A percentile compares a stretch with the other conserved stretches of the same genome.
Evolutionary conservation across 805 yeast species (phyloP).

Genomic region (Nakazawaea ernobii): DNA sequence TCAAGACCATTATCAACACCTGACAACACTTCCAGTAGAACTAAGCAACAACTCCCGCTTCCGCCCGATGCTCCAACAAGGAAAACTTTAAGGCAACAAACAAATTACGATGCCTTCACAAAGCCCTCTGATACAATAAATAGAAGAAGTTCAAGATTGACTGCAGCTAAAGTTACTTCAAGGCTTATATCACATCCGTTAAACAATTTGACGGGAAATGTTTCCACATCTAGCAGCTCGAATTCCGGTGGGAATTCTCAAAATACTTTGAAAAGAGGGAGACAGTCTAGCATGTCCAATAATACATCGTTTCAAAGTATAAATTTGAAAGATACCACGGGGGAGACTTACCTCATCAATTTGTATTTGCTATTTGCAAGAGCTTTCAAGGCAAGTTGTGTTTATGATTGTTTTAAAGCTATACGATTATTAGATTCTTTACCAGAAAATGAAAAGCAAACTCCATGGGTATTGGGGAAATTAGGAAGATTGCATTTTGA

Average conservation of each 20-base stretch:
- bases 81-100: slow-evolving; percentile 22
- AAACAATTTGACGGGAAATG: slow-evolving; percentile 5
- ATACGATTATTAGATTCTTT: slow-evolving; percentile 60
- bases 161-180: slow-evolving; percentile 41
- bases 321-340: slow-evolving; percentile 5
- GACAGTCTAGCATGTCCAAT: slow-evolving; percentile 9
- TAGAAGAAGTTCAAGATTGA: slow-evolving; percentile 20
- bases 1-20: slow-evolving; percentile 11
- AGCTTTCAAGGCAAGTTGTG: slow-evolving; percentile 52
- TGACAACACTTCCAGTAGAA: slow-evolving; percentile 28
- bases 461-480: slow-evolving; percentile 84
- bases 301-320: slow-evolving; percentile 7
- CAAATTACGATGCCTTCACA: slow-evolving; percentile 6
- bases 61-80: slow-evolving; percentile 31
- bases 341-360: slow-evolving; percentile 36
- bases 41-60: slow-evolving; percentile 27
- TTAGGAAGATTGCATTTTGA: slow-evolving; percentile 83
- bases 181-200: slow-evolving; percentile 39
- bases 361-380: slow-evolving; percentile 52
- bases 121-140: slow-evolving; percentile 11
- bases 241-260: neutral
- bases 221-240: neutral
- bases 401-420: slow-evolving; percentile 77
- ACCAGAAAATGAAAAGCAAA: slow-evolving; percentile 53
- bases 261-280: slow-evolving; percentile 11